phyloP scores from a whole-genome alignment of 495 filamentous ascomycete genomes.

The Aspergillus baeticus region DNA sequence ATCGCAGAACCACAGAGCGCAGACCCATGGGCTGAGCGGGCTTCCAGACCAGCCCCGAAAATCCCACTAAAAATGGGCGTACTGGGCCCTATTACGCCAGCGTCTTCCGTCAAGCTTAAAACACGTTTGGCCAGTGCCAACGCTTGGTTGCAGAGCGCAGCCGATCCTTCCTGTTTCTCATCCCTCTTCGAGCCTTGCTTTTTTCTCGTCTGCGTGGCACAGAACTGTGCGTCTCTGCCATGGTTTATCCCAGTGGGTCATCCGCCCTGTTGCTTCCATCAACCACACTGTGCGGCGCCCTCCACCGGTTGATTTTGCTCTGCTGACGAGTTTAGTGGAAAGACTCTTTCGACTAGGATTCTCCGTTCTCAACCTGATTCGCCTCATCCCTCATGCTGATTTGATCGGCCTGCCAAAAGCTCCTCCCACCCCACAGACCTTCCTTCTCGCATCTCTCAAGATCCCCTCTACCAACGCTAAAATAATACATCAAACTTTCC shows the following conservation, averaged over 20 bases:
- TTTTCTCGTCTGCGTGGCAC: constrained; percentile 2
- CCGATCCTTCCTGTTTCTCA: constrained; percentile 1
- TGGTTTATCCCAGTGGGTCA: constrained; percentile 10
- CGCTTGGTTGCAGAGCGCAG: neutral
- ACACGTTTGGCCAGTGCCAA: neutral
- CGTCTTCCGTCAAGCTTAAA: constrained; percentile 19
- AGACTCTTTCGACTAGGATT: neutral
- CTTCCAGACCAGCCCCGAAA: constrained; percentile 33
- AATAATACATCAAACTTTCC: constrained; percentile 16
- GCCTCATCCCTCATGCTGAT: constrained; percentile 6
- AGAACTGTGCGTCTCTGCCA: constrained; percentile 4
- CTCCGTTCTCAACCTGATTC: constrained; percentile 1
- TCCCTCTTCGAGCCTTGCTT: neutral
- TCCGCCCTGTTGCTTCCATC: neutral
- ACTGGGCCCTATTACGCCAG: constrained; percentile 20
- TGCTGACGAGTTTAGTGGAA: constrained; percentile 2
- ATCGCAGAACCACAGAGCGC: constrained; percentile 1
- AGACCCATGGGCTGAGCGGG: constrained; percentile 15
- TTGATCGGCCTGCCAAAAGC: constrained; percentile 12
- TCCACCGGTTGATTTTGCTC: neutral
- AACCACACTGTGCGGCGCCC: neutral
- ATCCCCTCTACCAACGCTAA: constrained; percentile 10
- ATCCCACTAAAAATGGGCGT: constrained; percentile 6
- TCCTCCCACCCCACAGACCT: constrained; percentile 12
- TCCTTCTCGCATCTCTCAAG: constrained; percentile 9